Evolutionary conservation across 139 green algal genomes (phyloP).

Genomic region (Gonium pectorale): DNA sequence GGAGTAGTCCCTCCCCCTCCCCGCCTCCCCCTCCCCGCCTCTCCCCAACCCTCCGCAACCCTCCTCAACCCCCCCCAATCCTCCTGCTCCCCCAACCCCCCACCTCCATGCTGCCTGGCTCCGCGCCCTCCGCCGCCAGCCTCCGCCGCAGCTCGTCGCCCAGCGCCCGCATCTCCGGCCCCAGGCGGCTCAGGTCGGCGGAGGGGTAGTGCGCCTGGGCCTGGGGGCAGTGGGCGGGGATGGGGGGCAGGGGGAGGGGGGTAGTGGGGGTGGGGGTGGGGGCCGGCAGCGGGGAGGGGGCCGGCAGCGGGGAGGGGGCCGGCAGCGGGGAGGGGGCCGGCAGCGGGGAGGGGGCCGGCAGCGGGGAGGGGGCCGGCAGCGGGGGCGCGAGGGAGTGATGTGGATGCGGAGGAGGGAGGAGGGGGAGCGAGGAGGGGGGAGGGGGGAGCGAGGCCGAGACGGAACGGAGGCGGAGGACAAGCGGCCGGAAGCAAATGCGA

Average conservation of each 20-base stretch:
- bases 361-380: not conserved
- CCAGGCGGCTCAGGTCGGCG: slow-evolving; percentile 42
- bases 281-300: not conserved
- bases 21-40: too few relatives aligned
- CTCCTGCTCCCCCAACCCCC: not conserved
- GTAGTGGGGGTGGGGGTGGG: not conserved
- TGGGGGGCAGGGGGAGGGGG: not conserved
- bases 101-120: not conserved
- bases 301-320: not conserved
- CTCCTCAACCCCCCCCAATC: too few relatives aligned
- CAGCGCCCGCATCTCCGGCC: slow-evolving; percentile 47
- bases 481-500: too few relatives aligned
- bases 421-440: not conserved
- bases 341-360: not conserved
- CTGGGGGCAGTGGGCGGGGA: not conserved
- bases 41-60: too few relatives aligned
- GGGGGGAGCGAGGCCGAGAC: not conserved
- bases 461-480: too few relatives aligned
- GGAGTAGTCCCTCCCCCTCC: too few relatives aligned
- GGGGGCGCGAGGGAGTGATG: not conserved
- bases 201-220: slow-evolving; percentile 50
- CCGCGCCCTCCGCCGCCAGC: slow-evolving; percentile 18
- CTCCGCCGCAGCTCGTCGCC: slow-evolving; percentile 45
- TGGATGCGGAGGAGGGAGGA: not conserved
- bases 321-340: not conserved